Evolutionary conservation across 164 flowering plant genomes (phyloP).

Genomic region (Macadamia tetraphylla): DNA sequence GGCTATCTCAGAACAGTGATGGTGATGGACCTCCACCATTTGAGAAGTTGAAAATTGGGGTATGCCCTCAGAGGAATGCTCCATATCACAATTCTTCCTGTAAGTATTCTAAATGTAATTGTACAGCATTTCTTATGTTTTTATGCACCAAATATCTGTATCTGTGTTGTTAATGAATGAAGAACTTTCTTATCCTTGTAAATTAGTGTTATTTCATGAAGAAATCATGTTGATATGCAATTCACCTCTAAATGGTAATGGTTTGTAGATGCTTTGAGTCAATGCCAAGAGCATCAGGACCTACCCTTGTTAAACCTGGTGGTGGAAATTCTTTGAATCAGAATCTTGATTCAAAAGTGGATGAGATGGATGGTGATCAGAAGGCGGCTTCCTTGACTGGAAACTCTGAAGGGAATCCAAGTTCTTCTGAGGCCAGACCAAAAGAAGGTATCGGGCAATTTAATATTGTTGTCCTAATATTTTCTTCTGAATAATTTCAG

Average conservation of each 20-base stretch:
- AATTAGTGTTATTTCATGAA: too few relatives aligned
- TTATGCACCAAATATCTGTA: background rate
- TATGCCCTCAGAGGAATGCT: conserved; percentile 20
- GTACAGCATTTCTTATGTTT: background rate
- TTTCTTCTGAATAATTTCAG: too few relatives aligned
- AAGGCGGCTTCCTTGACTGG: conserved; percentile 18
- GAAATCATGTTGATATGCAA: background rate
- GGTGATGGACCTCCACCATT: conserved; percentile 76
- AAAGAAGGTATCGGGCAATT: conserved; percentile 53
- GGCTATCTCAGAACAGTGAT: conserved; percentile 34
- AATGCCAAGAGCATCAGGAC: conserved; percentile 14
- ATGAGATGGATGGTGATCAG: conserved; percentile 8
- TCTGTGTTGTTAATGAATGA: too few relatives aligned
- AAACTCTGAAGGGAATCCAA: conserved; percentile 43
- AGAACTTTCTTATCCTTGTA: too few relatives aligned
- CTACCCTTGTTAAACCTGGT: conserved; percentile 11
- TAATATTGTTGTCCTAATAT: background rate
- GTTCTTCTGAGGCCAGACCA: conserved; percentile 52
- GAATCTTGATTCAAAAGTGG: conserved; percentile 15
- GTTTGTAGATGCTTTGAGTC: conserved; percentile 31
- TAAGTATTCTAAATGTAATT: conserved; percentile 17
- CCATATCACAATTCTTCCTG: conserved; percentile 28
- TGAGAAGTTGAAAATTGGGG: conserved; percentile 66
- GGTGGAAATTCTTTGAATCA: conserved; percentile 20
- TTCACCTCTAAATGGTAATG: conserved; percentile 5